phyloP scores from a whole-genome alignment of 2,329 filamentous ascomycete genomes.

The Mycogone perniciosa region DNA sequence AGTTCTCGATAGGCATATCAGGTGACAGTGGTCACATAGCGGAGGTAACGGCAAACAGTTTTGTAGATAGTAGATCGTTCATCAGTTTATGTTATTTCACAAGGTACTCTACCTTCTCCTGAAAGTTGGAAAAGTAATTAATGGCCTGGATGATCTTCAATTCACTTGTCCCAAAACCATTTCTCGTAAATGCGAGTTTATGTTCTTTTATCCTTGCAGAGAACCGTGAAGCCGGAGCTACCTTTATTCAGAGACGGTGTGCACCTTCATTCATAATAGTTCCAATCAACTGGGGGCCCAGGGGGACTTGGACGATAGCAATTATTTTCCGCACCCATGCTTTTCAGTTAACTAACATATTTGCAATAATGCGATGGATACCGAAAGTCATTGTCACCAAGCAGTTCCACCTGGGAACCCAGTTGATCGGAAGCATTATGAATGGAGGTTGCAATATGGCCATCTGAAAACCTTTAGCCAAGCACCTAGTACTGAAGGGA shows the following conservation, averaged over 20 bases:
- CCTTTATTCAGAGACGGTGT: too few species aligned
- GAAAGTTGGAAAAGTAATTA: constrained; percentile 52
- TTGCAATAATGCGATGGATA: too few species aligned
- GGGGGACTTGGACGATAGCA: too few species aligned
- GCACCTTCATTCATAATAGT: too few species aligned
- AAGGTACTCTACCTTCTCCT: constrained; percentile 42
- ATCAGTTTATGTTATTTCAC: constrained; percentile 23
- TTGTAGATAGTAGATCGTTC: not conserved
- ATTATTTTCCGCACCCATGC: too few species aligned
- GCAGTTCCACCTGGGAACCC: constrained; percentile 32
- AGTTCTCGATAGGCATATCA: too few species aligned
- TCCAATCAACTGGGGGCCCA: too few species aligned
- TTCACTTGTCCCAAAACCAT: constrained; percentile 39
- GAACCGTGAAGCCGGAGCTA: too few species aligned
- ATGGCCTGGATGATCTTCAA: constrained; percentile 49
- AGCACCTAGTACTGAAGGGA: too few species aligned
- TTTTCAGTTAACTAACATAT: too few species aligned
- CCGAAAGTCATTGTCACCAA: too few species aligned
- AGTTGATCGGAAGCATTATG: constrained; percentile 44
- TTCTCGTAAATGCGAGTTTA: constrained; percentile 45
- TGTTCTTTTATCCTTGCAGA: constrained; percentile 34
- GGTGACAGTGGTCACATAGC: too few species aligned
- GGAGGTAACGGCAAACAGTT: not conserved
- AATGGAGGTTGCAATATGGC: constrained; percentile 45
- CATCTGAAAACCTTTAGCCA: constrained; percentile 34